Evolutionary conservation across 257 asterid genomes (phyloP).

Genomic region (Nicotiana otophora): DNA sequence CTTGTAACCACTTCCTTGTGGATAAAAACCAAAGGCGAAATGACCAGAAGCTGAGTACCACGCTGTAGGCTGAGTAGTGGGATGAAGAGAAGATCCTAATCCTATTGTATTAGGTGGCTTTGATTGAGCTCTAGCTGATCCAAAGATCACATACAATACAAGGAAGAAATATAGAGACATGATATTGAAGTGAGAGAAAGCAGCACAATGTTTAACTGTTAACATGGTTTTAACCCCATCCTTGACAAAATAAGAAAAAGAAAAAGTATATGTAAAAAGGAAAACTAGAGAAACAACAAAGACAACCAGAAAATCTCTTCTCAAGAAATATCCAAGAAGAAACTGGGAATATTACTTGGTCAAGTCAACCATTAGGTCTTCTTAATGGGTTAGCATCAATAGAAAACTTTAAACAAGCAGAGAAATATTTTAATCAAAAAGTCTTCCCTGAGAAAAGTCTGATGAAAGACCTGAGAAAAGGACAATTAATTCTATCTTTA

Average conservation of each 20-base stretch:
- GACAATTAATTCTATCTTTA: background rate
- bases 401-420: background rate
- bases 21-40: constrained; percentile 19
- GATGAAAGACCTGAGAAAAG: background rate
- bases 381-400: background rate
- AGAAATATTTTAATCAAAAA: background rate
- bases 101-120: background rate
- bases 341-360: background rate
- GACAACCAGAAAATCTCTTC: background rate
- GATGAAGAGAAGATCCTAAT: constrained; percentile 14
- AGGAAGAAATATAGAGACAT: constrained; percentile 18
- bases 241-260: background rate
- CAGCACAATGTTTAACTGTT: background rate
- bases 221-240: background rate
- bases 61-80: background rate
- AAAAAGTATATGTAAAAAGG: too few relatives aligned
- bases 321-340: constrained; percentile 2
- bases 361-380: background rate
- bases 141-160: background rate
- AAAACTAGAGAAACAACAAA: background rate
- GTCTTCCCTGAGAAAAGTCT: background rate
- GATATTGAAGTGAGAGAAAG: background rate
- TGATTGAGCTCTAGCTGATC: constrained; percentile 13
- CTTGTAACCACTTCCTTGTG: constrained; percentile 17
- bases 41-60: constrained; percentile 20